A percentile compares a stretch with the other conserved stretches of the same genome.
Conservation (phyloP, 2,329 filamentous ascomycete genomes). For the Penicillium sp. region DNA sequence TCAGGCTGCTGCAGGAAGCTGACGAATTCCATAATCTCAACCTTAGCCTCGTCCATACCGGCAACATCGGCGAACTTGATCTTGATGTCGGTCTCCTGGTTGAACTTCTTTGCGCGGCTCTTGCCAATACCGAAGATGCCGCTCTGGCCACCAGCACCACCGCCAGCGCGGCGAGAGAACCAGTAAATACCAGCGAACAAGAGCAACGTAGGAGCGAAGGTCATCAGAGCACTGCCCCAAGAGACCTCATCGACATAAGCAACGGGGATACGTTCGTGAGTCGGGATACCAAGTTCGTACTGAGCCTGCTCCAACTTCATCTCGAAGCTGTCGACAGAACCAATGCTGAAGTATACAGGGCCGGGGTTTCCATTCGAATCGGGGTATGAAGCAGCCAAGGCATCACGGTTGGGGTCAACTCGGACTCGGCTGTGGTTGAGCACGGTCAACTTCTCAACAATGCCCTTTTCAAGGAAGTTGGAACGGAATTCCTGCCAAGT, state of each 20-base stretch:
- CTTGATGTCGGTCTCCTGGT: slow-evolving; percentile 93
- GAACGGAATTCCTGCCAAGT: slow-evolving; percentile 96
- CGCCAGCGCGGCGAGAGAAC: slow-evolving; percentile 72
- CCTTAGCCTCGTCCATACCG: slow-evolving; percentile 96
- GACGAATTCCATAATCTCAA: slow-evolving; percentile 99
- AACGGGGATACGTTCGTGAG: slow-evolving; percentile 86
- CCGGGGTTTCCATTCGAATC: slow-evolving; percentile 69
- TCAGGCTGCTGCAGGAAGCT: slow-evolving; percentile 93
- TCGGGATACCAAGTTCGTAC: slow-evolving; percentile 79
- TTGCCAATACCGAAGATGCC: slow-evolving; percentile 96
- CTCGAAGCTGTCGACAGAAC: slow-evolving; percentile 91
- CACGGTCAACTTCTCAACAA: slow-evolving; percentile 88
- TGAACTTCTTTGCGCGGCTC: slow-evolving; percentile 95
- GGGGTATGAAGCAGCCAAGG: slow-evolving; percentile 69
- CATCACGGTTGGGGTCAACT: slow-evolving; percentile 76
- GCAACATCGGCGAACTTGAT: slow-evolving; percentile 97
- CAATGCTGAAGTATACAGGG: slow-evolving; percentile 92
- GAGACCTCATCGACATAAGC: slow-evolving; percentile 78
- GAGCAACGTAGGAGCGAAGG: slow-evolving; percentile 84
- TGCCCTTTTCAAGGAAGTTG: slow-evolving; percentile 91
- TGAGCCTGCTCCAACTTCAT: slow-evolving; percentile 84
- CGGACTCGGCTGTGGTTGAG: slow-evolving; percentile 75
- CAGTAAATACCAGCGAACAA: slow-evolving; percentile 82
- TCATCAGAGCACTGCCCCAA: slow-evolving; percentile 69
- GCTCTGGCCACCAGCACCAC: slow-evolving; percentile 63